phyloP scores from a whole-genome alignment of 345 rosid genomes.

The Diplotaxis tenuifolia region DNA sequence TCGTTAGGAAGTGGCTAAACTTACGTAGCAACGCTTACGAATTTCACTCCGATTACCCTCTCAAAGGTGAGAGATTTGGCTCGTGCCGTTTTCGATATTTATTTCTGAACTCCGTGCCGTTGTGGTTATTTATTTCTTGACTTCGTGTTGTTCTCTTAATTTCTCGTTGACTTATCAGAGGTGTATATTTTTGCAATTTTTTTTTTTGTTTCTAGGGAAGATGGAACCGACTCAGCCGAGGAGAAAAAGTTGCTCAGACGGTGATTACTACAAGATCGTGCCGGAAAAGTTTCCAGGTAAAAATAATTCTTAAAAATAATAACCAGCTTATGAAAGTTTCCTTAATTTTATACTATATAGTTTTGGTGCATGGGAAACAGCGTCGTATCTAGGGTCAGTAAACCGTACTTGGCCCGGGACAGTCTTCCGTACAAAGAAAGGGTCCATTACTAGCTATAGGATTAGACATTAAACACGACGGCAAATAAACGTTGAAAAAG shows the following conservation, averaged over 20 bases:
- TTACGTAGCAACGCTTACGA: conserved; percentile 62
- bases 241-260: conserved; percentile 76
- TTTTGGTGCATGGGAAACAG: conserved; percentile 16
- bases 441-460: conserved; percentile 35
- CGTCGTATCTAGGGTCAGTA: conserved; percentile 11
- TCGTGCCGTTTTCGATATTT: not conserved
- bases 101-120: not conserved
- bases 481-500: not conserved
- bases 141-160: not conserved
- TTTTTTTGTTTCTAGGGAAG: conserved; percentile 28
- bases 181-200: not conserved
- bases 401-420: conserved; percentile 14
- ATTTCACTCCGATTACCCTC: conserved; percentile 66
- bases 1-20: conserved; percentile 83
- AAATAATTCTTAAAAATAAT: not conserved
- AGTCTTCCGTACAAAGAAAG: conserved; percentile 31
- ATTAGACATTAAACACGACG: conserved; percentile 33
- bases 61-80: conserved; percentile 44
- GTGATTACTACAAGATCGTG: conserved; percentile 45
- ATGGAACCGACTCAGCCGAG: conserved; percentile 35
- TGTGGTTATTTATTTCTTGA: not conserved
- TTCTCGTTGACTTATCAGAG: not conserved
- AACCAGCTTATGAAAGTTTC: not conserved
- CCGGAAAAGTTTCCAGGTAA: conserved; percentile 69
- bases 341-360: not conserved